Percentiles rank a stretch among this genome's conserved stretches.
phyloP scores from a whole-genome alignment of 2,329 filamentous ascomycete species.

The Alternaria novae-zelandiae region DNA sequence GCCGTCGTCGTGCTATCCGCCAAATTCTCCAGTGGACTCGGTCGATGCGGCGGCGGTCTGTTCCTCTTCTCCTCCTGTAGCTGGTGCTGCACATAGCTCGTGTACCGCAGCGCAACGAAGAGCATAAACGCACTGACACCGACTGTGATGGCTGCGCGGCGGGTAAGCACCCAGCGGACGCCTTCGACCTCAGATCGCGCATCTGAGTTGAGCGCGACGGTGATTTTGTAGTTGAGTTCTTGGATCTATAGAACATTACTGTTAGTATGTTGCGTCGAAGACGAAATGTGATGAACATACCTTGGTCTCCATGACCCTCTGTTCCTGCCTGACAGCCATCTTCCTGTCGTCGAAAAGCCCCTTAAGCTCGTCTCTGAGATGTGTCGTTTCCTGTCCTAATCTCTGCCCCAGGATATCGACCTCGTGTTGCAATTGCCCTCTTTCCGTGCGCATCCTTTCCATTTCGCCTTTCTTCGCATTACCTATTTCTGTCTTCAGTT shows the following conservation, averaged over 20 bases:
- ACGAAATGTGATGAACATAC: slow-evolving; percentile 51
- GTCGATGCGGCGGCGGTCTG: slow-evolving; percentile 23
- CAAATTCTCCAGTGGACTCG: slow-evolving; percentile 20
- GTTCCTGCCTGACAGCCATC: slow-evolving; percentile 88
- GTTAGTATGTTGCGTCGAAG: neutral
- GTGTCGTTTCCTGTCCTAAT: slow-evolving; percentile 80
- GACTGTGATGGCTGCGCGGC: slow-evolving; percentile 68
- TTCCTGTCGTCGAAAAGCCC: slow-evolving; percentile 96
- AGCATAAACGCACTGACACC: slow-evolving; percentile 56
- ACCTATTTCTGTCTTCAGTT: slow-evolving; percentile 85
- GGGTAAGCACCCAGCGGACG: slow-evolving; percentile 81
- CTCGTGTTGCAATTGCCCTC: slow-evolving; percentile 88
- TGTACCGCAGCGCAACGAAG: slow-evolving; percentile 50
- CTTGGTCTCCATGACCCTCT: slow-evolving; percentile 81
- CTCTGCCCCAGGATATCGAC: slow-evolving; percentile 90
- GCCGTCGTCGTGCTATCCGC: neutral
- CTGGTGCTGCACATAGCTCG: slow-evolving; percentile 49
- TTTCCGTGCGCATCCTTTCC: slow-evolving; percentile 81
- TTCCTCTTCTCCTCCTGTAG: slow-evolving; percentile 50
- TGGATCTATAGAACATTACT: slow-evolving; percentile 68
- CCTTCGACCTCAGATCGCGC: slow-evolving; percentile 91
- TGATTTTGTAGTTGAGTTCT: slow-evolving; percentile 96
- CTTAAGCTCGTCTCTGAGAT: slow-evolving; percentile 87
- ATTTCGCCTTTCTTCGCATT: slow-evolving; percentile 78
- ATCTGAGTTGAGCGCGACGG: slow-evolving; percentile 86